These are phyloP conservation scores for Dicorynia guianensis DNA, from an alignment of 306 rosid species.

Conservation along the genomic window DNA sequence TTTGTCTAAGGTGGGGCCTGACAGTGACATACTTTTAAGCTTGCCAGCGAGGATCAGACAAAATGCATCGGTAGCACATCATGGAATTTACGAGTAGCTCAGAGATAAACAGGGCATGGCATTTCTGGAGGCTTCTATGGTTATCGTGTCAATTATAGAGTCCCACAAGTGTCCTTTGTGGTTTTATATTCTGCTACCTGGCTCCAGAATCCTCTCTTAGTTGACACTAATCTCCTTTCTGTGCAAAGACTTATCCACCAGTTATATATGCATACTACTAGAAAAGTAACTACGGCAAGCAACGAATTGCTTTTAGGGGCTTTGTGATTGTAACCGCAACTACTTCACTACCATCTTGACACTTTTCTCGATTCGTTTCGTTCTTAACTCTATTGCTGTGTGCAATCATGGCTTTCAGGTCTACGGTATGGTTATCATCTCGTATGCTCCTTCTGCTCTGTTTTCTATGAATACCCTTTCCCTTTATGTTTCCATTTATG, in stretches of 20 bases:
- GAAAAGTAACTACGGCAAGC: conserved; percentile 8
- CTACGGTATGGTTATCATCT: too few species aligned
- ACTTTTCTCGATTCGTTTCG: too few species aligned
- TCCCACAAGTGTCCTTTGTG: conserved; percentile 29
- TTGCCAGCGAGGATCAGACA: too few species aligned
- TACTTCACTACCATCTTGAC: background rate
- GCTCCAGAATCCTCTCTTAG: conserved; percentile 32
- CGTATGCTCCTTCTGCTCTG: too few species aligned
- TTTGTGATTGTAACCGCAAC: background rate
- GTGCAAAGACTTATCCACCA: background rate
- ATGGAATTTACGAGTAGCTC: background rate
- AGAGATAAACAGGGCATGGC: conserved; percentile 30
- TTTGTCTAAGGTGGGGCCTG: background rate
- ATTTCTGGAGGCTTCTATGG: conserved; percentile 40
- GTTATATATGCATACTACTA: conserved; percentile 4
- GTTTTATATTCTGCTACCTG: conserved; percentile 40
- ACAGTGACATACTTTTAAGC: too few species aligned
- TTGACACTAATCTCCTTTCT: background rate
- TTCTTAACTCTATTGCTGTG: too few species aligned
- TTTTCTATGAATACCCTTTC: too few species aligned
- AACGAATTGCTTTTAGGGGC: background rate
- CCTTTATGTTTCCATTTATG: too few species aligned
- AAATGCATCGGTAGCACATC: too few species aligned
- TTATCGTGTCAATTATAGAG: conserved; percentile 8
- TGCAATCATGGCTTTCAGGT: too few species aligned